Base-by-base conservation (phyloP, 2,329 filamentous ascomycete genomes). In the Cladosporium cucumerinum region DNA sequence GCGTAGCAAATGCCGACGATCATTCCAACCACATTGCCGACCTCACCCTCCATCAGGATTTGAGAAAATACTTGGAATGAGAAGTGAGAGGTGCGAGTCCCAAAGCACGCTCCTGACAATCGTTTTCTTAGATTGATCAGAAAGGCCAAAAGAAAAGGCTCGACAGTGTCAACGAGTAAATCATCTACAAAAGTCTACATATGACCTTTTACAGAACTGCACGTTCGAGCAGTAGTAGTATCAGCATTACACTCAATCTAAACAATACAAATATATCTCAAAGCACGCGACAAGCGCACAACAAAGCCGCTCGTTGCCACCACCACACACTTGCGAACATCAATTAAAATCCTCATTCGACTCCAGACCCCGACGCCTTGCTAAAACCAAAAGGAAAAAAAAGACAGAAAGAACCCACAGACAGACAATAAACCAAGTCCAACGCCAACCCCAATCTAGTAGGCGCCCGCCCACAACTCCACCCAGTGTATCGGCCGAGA, bases 291-390 rank as follows among this genome's bases (percentile, higher is more conserved):
- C 6, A 23, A 2, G 39, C 39, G 39, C n/a, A 46, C n/a, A 30
- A 30, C 36, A 46, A 23, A 21, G 8, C 6, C n/a, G n/a, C 39
- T 46, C 39, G n/a, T 8, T 30, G 28, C 28, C 8, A 10, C 39
- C 18, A 21, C 25, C 51, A 34, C 25, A 21, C 39, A 21, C 39
- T 4, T 16, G n/a, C 39, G 32, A 11, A 46, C n/a, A 46, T n/a
- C 39, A 21, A 46, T 23, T 11, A 21, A 12, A 21, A 12, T 2
- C 39, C 39, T 21, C n/a, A 30, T 21, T 46, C 39, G n/a, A 46
- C 39, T 23, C 39, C 39, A 23, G 59, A 16, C 55, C 62, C 59
- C 23, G 52, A 63, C 16, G 58, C 58, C 58, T 23, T 61, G 58
- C 58, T 61, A 61, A 61, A 36, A n/a, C 26, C 30, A 48, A 34